A percentile compares a stretch with the other conserved stretches of the same genome.
phyloP scores from a whole-genome alignment of 169 alveolate species.

The Plasmodium vinckei region DNA sequence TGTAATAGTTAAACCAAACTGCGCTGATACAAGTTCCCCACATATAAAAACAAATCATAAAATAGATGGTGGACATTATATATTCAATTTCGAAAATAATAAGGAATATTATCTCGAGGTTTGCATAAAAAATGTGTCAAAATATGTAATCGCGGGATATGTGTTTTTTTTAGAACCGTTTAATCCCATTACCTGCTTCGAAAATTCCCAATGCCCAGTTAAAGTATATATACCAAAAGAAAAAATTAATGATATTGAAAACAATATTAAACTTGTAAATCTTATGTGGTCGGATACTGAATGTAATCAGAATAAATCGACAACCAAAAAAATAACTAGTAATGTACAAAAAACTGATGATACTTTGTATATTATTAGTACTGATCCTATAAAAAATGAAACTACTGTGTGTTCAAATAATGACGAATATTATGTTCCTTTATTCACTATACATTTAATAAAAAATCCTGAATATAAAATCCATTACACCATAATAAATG shows the following conservation, averaged over 20 bases:
- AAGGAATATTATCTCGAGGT: conserved; percentile 19
- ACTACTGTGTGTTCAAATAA: conserved; percentile 23
- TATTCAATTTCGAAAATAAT: conserved; percentile 30
- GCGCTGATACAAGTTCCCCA: conserved; percentile 11
- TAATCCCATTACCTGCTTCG: conserved; percentile 44
- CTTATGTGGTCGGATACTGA: conserved; percentile 21
- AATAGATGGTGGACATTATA: conserved; percentile 25
- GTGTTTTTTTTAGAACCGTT: conserved; percentile 30
- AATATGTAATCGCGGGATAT: conserved; percentile 34
- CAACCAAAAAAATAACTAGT: background rate
- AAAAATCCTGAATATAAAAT: conserved; percentile 25
- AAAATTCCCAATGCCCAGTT: conserved; percentile 33
- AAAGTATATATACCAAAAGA: conserved; percentile 12
- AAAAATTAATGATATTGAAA: conserved; percentile 11
- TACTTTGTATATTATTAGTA: conserved; percentile 45
- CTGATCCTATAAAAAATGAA: conserved; percentile 28
- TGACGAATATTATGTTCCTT: conserved; percentile 1
- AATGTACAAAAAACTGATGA: conserved; percentile 22
- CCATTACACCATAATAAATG: conserved; percentile 34
- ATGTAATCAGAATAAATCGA: conserved; percentile 11
- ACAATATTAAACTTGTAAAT: conserved; percentile 21
- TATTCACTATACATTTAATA: conserved; percentile 20
- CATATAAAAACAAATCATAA: conserved; percentile 10
- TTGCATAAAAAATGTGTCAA: conserved; percentile 25
- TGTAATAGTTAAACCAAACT: conserved; percentile 39